Conservation (phyloP, 2,329 filamentous ascomycete species). For the Scytalidium lignicola region DNA sequence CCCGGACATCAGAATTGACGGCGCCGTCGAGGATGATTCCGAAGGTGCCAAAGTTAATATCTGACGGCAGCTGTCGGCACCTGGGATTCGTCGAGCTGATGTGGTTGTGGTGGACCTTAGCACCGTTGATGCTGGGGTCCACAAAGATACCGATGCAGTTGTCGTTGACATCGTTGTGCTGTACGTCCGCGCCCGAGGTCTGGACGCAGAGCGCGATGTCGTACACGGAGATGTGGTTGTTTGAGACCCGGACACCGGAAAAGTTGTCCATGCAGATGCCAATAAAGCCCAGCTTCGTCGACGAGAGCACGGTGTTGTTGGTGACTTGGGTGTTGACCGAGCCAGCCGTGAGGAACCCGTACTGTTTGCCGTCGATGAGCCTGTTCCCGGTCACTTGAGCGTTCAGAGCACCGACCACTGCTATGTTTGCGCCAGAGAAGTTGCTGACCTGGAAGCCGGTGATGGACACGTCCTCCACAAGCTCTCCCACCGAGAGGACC, state of each 20-base stretch:
- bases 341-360: slow-evolving; percentile 33
- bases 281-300: slow-evolving; percentile 17
- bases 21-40: slow-evolving; percentile 28
- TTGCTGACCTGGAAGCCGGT: no score
- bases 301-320: slow-evolving; percentile 24
- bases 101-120: slow-evolving; percentile 27
- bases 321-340: slow-evolving; percentile 25
- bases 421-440: no score
- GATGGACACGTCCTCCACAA: no score
- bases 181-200: slow-evolving; percentile 26
- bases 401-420: no score
- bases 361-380: slow-evolving; percentile 23
- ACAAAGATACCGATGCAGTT: slow-evolving; percentile 29
- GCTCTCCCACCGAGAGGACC: no score
- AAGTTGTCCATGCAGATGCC: slow-evolving; percentile 33
- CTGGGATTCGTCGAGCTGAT: slow-evolving; percentile 15
- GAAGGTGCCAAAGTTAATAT: neutral
- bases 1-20: slow-evolving; percentile 20
- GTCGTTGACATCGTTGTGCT: slow-evolving; percentile 28
- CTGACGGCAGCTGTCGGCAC: slow-evolving; percentile 6
- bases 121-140: slow-evolving; percentile 27
- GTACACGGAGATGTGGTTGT: slow-evolving; percentile 29
- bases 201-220: slow-evolving; percentile 31
- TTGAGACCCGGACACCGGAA: slow-evolving; percentile 20
- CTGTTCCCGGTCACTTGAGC: slow-evolving; percentile 16